These are phyloP conservation scores for Ascochyta viciae-villosae DNA, from an alignment of 2,329 filamentous ascomycete genomes.

Conservation along the genomic window DNA sequence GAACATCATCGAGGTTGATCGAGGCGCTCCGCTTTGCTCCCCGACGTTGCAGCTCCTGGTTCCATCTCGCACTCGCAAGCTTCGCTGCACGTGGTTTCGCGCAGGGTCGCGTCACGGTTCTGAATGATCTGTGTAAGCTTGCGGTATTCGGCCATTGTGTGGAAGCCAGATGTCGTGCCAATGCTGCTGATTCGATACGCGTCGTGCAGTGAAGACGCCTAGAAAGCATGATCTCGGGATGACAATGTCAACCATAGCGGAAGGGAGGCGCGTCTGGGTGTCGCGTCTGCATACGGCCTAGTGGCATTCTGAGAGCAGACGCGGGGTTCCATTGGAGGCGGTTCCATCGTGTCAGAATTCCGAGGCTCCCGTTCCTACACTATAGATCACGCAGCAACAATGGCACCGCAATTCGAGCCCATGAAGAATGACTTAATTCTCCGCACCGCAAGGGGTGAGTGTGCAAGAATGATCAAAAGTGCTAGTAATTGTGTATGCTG, in stretches of 20 bases:
- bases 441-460: slow-evolving; percentile 82
- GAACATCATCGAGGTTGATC: slow-evolving; percentile 54
- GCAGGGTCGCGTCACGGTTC: slow-evolving; percentile 33
- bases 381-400: slow-evolving; percentile 50
- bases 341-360: slow-evolving; percentile 19
- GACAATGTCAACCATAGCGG: neutral
- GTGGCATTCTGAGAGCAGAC: slow-evolving; percentile 18
- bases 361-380: slow-evolving; percentile 16
- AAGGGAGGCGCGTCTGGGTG: slow-evolving; percentile 10
- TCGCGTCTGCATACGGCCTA: slow-evolving; percentile 29
- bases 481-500: slow-evolving; percentile 17
- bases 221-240: slow-evolving; percentile 28
- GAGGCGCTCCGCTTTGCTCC: slow-evolving; percentile 52
- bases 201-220: slow-evolving; percentile 14
- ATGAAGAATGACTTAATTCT: slow-evolving; percentile 93
- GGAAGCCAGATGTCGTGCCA: neutral
- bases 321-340: slow-evolving; percentile 35
- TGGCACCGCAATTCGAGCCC: slow-evolving; percentile 77
- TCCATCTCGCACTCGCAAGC: slow-evolving; percentile 20
- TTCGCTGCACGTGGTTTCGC: slow-evolving; percentile 38
- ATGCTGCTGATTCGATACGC: slow-evolving; percentile 2
- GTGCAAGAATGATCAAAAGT: neutral
- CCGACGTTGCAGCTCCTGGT: slow-evolving; percentile 31
- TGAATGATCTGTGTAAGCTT: slow-evolving; percentile 5
- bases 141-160: slow-evolving; percentile 1